Percentiles rank a stretch among this genome's conserved stretches.
Evolutionary conservation across 176 grass and related monocot species (phyloP).

Genomic region (Lolium rigidum): DNA sequence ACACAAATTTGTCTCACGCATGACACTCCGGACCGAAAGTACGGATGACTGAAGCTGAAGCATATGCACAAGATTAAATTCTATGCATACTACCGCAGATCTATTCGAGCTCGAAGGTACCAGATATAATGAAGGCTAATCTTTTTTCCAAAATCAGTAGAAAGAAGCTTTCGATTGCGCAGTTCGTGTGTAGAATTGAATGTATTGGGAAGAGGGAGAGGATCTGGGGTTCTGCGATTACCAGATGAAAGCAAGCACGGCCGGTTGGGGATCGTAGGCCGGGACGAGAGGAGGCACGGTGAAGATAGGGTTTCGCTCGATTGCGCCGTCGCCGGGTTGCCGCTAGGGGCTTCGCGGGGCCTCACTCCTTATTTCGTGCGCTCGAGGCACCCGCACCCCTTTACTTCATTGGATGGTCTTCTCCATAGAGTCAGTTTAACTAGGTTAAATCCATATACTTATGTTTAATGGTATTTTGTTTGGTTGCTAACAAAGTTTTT

Average conservation of each 20-base stretch:
- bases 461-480: too few species aligned
- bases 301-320: neutral
- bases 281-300: neutral
- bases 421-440: too few species aligned
- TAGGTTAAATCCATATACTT: too few species aligned
- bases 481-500: too few species aligned
- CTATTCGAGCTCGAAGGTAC: neutral
- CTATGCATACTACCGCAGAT: neutral
- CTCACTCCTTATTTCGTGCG: neutral
- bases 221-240: neutral
- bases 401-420: too few species aligned
- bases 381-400: neutral
- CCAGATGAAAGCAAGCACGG: neutral
- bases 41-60: neutral
- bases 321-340: neutral
- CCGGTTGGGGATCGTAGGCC: neutral
- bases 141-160: neutral
- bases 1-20: neutral
- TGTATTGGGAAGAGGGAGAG: too few species aligned
- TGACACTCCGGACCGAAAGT: neutral
- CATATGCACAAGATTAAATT: neutral
- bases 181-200: neutral
- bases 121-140: neutral
- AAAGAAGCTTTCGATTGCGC: neutral
- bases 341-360: neutral